Evolutionary conservation across 140 eudicot species (phyloP).

Genomic region (Stevia rebaudiana): DNA sequence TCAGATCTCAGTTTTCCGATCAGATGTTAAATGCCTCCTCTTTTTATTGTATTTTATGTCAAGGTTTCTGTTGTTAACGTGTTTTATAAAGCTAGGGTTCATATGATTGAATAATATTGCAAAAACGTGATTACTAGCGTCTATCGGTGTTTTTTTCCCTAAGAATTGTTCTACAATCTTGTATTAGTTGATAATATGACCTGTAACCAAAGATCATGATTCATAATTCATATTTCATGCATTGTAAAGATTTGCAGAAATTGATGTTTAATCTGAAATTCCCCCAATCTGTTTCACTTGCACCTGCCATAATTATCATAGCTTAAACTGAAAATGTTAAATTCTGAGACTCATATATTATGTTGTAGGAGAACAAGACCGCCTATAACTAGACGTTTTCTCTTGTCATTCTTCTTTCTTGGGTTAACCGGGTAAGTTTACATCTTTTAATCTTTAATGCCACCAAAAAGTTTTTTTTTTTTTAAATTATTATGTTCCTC

Average conservation of each 20-base stretch:
- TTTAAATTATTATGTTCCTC: conserved; percentile 6
- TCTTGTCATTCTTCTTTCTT: conserved; percentile 66
- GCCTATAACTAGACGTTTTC: conserved; percentile 52
- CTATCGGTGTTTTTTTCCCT: background rate
- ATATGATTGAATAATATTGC: background rate
- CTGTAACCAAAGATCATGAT: conserved; percentile 1
- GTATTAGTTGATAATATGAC: background rate
- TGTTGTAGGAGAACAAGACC: conserved; percentile 58
- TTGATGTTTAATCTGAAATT: background rate
- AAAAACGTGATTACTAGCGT: background rate
- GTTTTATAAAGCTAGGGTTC: background rate
- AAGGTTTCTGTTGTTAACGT: background rate
- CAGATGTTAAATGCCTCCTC: background rate
- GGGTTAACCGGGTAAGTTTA: conserved; percentile 78
- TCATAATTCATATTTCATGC: too few species aligned
- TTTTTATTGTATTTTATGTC: background rate
- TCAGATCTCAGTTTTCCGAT: conserved; percentile 9
- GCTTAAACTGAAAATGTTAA: background rate
- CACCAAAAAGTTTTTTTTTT: background rate
- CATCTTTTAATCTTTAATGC: conserved; percentile 4
- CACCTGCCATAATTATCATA: too few species aligned
- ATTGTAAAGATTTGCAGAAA: background rate
- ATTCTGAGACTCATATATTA: background rate
- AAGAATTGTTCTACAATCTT: background rate
- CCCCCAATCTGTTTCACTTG: background rate